Evolutionary conservation across 768 basidiomycete genomes (phyloP).

Genomic region (Pulveroboletus sp.): DNA sequence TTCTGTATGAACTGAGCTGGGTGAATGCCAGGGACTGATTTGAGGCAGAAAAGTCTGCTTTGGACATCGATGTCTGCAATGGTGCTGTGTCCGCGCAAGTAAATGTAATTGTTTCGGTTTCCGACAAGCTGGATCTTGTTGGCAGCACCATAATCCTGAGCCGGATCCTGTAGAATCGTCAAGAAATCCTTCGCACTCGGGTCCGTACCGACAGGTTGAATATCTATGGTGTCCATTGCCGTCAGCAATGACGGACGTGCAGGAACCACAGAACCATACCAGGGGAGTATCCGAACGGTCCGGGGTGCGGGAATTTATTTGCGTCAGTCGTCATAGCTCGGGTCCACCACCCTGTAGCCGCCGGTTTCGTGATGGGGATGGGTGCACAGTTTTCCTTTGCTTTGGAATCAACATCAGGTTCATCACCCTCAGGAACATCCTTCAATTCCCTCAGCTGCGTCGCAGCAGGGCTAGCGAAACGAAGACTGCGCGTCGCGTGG

Average conservation of each 20-base stretch:
- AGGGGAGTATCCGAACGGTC: not conserved
- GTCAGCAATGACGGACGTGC: not conserved
- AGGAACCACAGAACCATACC: not conserved
- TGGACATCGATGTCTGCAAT: conserved; percentile 6
- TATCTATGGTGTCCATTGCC: not conserved
- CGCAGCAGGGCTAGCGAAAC: conserved; percentile 5
- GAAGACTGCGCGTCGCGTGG: conserved; percentile 7
- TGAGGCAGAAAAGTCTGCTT: not conserved
- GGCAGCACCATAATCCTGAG: not conserved
- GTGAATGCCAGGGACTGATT: not conserved
- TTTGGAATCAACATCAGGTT: not conserved
- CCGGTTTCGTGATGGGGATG: conserved; percentile 5
- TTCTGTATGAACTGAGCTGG: not conserved
- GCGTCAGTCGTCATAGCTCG: not conserved
- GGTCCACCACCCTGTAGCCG: conserved; percentile 11
- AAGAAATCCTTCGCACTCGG: not conserved
- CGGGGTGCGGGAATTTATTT: conserved; percentile 3
- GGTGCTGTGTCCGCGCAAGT: conserved; percentile 12
- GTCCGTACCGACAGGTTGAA: conserved; percentile 7
- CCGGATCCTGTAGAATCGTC: not conserved
- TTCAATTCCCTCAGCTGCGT: not conserved
- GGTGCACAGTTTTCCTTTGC: not conserved
- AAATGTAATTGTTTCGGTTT: conserved; percentile 2
- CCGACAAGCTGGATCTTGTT: conserved; percentile 1
- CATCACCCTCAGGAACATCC: not conserved